A percentile compares a stretch with the other conserved stretches of the same genome.
Conservation (phyloP, 2,329 filamentous ascomycete species). For the Xylariaceae sp. region DNA sequence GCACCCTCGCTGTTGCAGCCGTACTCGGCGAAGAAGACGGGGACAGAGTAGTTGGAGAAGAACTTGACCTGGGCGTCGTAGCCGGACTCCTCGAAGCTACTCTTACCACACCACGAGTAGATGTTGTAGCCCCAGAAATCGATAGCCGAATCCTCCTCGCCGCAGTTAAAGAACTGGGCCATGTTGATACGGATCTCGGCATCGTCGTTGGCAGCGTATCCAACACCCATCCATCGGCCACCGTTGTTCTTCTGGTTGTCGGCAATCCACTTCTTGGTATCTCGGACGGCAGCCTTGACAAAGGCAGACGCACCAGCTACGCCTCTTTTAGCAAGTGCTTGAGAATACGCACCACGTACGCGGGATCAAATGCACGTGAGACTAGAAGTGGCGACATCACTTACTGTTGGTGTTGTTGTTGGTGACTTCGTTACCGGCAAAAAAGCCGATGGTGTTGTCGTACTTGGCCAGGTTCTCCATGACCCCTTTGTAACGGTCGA, state of each 20-base stretch:
- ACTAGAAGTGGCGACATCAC: constrained; percentile 6
- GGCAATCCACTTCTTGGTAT: constrained; percentile 79
- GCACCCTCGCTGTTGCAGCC: constrained; percentile 67
- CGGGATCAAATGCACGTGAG: too few species aligned
- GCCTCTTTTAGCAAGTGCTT: not conserved
- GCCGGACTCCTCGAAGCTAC: constrained; percentile 66
- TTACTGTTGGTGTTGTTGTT: constrained; percentile 71
- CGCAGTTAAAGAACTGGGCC: constrained; percentile 78
- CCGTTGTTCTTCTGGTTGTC: constrained; percentile 48
- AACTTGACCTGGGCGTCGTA: constrained; percentile 72
- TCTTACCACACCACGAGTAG: constrained; percentile 80
- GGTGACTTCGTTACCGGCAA: constrained; percentile 80
- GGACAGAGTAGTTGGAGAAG: constrained; percentile 73
- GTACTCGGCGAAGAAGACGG: constrained; percentile 82
- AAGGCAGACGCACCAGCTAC: constrained; percentile 68
- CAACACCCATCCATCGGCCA: constrained; percentile 72
- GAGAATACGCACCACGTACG: not conserved
- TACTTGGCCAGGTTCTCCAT: constrained; percentile 71
- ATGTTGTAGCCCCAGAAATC: constrained; percentile 91
- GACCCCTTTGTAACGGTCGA: constrained; percentile 70
- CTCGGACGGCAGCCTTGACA: constrained; percentile 80
- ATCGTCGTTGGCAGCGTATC: constrained; percentile 81
- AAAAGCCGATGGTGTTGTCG: constrained; percentile 79
- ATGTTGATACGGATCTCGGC: constrained; percentile 69
- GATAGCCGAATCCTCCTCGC: constrained; percentile 59